These are phyloP conservation scores for Craterostigma plantagineum DNA, from an alignment of 257 asterid species.

Conservation along the genomic window DNA sequence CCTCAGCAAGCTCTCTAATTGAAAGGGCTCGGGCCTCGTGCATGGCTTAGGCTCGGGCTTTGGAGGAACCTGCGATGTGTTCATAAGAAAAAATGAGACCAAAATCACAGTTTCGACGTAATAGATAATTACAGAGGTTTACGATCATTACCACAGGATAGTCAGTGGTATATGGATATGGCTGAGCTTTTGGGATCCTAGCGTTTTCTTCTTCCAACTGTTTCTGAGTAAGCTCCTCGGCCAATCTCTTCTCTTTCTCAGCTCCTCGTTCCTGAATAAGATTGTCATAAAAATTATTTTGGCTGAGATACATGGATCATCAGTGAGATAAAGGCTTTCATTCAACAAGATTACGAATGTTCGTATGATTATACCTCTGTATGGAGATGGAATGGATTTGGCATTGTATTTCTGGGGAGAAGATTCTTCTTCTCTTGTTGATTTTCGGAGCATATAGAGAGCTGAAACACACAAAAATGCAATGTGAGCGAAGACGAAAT, in stretches of 20 bases:
- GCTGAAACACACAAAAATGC: conserved; percentile 25
- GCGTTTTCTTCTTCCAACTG: conserved; percentile 73
- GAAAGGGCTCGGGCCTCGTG: conserved; percentile 83
- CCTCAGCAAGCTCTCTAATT: conserved; percentile 61
- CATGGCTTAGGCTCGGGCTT: conserved; percentile 87
- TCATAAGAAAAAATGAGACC: too few relatives aligned
- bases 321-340: too few relatives aligned
- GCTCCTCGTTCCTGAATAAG: conserved; percentile 66
- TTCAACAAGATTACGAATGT: too few relatives aligned
- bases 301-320: too few relatives aligned
- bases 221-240: conserved; percentile 47
- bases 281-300: too few relatives aligned
- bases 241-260: conserved; percentile 53
- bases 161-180: conserved; percentile 95
- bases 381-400: conserved; percentile 79
- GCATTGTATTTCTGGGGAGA: conserved; percentile 42
- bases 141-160: conserved; percentile 57
- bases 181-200: conserved; percentile 65
- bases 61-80: conserved; percentile 43
- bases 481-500: not conserved
- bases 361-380: conserved; percentile 49
- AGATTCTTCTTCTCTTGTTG: conserved; percentile 29
- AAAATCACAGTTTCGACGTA: too few relatives aligned
- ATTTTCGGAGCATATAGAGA: conserved; percentile 58
- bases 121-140: not conserved